Base-by-base conservation (phyloP, 75 land plant genomes). In the Selaginella moellendorffii region DNA sequence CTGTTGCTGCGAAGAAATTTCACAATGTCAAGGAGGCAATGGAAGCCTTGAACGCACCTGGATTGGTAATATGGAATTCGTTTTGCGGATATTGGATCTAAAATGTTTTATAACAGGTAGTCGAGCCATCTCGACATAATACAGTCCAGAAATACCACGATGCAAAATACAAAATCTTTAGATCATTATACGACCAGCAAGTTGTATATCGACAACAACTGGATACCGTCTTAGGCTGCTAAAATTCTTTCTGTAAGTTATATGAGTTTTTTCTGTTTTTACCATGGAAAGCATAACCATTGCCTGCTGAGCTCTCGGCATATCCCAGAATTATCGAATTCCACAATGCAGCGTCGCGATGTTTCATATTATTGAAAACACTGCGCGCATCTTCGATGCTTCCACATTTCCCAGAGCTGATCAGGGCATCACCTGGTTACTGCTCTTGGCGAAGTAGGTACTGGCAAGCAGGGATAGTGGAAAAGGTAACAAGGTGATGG, bases 141-240 rank as follows among this genome's bases (percentile, higher is more conserved):
- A 73, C 68, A 60, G 95, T 92, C 68, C 85, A 83, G 83, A 83
- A 85, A 68, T 92, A 88, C 69, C 97, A 92, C 72, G 90, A 88
- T 70, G 95, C 96, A 29, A 92, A 92, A 68, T 92, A 92, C 68
- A 63, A 54, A 2, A 78, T 92, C 18, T 92, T 88, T 69, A 72
- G 81, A 9, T 68, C 80, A 30, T 80, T 92, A 0, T 83, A 85
- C 60, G 84, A 88, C 64, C 85, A 85, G 54, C 97, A 92, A 72
- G 62, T 82, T 30, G 65, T 80, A 22, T 64, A 75, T 52, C 83
- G 97, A 26, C 77, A 93, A 10, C 62, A 69, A 0, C 83, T 92
- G 76, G 64, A 75, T 0, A 66, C 78, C 42, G 96, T 82, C 61
- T 61, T 88, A 62, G 69, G 65, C 27, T 71, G n/a, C n/a, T n/a